Evolutionary conservation across 805 yeast genomes (phyloP), one percentile per base, ranked within the genome.

Genomic region (Yarrowia osloensis): DNA sequence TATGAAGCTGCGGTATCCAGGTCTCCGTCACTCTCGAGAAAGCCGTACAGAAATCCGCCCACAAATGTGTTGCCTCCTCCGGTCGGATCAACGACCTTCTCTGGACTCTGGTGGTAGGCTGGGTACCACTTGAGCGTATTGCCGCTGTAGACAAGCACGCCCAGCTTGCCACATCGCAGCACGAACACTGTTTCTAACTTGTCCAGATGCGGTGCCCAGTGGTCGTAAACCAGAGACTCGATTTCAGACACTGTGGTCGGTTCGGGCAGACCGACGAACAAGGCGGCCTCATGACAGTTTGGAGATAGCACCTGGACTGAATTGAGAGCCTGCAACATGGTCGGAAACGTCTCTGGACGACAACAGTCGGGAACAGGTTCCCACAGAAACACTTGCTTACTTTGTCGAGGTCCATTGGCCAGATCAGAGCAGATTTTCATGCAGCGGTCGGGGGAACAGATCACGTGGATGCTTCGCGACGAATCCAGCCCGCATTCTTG

Each of bases 41-140:
- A 85, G 0, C 87, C 95, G 1, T 88, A 78, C 11, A 88, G 84
- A 67, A 91, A 84, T 0, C 90, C 96, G 0, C 97, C 98, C 63
- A 91, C 84, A 74, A 89, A 92, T 0, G 97, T 83, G 73, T 93
- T 96, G 0, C 98, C 98, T 19, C 96, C 97, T 0, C 98, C 98
- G 0, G 98, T 93, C 2, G 97, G 96, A 75, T 93, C 98, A 1
- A 89, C 80, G 0, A 92, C 92, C 57, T 76, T 75, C 3, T 73
- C 71, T 11, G 71, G 70, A 22, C 67, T 59, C 19, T 31, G 40
- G 17, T 92, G 96, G 75, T 88, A 94, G 0, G 97, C 90, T 0
- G 95, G 93, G 24, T 85, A 81, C 85, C 89, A 84, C 12, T 73
- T 68, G 65, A 49, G 1, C 22, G 40, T 13, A 9, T 24, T 74